Evolutionary conservation across 352 stramenopile genomes (phyloP), one percentile per base, ranked within the genome.

Genomic region (Phytophthora syringae): DNA sequence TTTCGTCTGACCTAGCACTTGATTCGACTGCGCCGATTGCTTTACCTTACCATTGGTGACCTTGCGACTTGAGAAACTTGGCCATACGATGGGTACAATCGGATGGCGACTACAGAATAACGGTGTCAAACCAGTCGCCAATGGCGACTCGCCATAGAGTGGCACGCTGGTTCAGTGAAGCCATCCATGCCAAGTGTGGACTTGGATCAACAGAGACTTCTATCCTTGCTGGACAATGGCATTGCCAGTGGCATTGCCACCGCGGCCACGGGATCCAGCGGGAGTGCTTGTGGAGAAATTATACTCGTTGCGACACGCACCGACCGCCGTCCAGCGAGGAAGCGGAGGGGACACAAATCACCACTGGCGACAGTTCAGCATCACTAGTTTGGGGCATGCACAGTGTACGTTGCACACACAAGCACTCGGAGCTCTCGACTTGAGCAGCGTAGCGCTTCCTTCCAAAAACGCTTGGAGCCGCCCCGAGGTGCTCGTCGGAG

Each of bases 341-440:
- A 53, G 21, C 21, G 53, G 20, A 45, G 50, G 11, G 58, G 32
- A 57, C 65, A 45, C 42, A 69, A 73, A 73, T 65, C 53, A 69
- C 47, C 52, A 20, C 65, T 73, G 65, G 49, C 65, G 65, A 69
- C 59, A 73, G 65, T 61, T 65, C 65, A 73, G 65, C 22, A 18
- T 12, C 36, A 25, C 53, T 66, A 43, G 59, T 60, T 67, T 67
- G 34, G 43, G 34, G 20, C 36, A 48, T 34, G 22, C 9, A 49
- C 40, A 54, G n/a, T n/a, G n/a, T n/a, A n/a, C n/a, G n/a, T n/a
- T n/a, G n/a, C n/a, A n/a, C n/a, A n/a, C n/a, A n/a, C n/a, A n/a
- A n/a, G n/a, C 54, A 43, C 22, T 52, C 25, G 54, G 27, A 36
- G 51, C 21, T 13, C 32, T 16, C 34, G 24, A 32, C 27, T 37